Evolutionary conservation across 2,329 filamentous ascomycete species (phyloP).

Genomic region (Aureobasidium namibiae): DNA sequence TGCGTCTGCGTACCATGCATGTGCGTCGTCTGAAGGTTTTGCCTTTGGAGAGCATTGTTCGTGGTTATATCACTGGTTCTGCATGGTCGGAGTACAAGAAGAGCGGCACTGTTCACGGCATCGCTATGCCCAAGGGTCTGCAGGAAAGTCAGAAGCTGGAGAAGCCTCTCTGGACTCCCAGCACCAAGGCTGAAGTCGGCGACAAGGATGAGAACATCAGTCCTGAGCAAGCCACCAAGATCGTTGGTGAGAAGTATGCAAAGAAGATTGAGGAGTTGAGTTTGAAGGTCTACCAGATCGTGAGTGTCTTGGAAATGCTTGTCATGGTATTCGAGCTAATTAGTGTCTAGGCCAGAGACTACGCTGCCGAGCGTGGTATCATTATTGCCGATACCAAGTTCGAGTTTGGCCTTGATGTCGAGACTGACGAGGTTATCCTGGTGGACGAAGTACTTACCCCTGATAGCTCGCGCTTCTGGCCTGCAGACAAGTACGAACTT

Average conservation of each 20-base stretch:
- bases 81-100: constrained; percentile 73
- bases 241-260: constrained; percentile 59
- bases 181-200: constrained; percentile 75
- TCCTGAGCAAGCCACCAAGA: constrained; percentile 52
- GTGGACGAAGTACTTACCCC: constrained; percentile 84
- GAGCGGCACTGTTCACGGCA: constrained; percentile 71
- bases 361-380: constrained; percentile 59
- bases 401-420: constrained; percentile 59
- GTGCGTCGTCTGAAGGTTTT: constrained; percentile 67
- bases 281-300: constrained; percentile 53
- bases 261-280: constrained; percentile 57
- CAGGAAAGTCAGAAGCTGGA: constrained; percentile 62
- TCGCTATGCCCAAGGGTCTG: constrained; percentile 59
- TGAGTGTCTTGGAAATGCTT: constrained; percentile 23
- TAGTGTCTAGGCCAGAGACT: constrained; percentile 44
- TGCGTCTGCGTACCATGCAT: constrained; percentile 64
- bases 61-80: constrained; percentile 80
- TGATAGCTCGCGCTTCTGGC: constrained; percentile 73
- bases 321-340: neutral
- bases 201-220: constrained; percentile 81
- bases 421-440: constrained; percentile 59
- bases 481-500: constrained; percentile 59
- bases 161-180: constrained; percentile 66
- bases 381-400: constrained; percentile 74
- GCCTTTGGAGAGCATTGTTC: constrained; percentile 76